phyloP scores from a whole-genome alignment of 352 stramenopile genomes.

The Phytopythium aichiense region DNA sequence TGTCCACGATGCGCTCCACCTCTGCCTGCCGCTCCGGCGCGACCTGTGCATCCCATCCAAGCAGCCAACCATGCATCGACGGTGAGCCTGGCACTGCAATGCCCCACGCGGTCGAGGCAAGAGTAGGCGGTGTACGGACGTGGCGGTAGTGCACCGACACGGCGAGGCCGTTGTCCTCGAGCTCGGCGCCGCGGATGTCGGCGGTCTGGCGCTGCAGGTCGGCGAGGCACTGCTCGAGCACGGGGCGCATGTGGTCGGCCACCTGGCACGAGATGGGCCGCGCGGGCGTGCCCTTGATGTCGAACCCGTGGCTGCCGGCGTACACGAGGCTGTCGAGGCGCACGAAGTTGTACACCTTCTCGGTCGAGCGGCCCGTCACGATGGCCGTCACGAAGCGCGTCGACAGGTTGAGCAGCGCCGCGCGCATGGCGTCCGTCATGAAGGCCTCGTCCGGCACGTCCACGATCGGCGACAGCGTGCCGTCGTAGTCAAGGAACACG shows the following conservation, averaged over 20 bases:
- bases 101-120: neutral
- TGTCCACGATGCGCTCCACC: constrained; percentile 87
- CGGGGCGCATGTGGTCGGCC: constrained; percentile 44
- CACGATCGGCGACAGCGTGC: constrained; percentile 76
- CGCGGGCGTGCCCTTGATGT: constrained; percentile 65
- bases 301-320: constrained; percentile 75
- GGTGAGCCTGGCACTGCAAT: too few relatives aligned
- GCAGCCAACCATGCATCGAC: neutral
- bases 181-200: constrained; percentile 44
- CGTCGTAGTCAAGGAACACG: constrained; percentile 76
- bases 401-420: constrained; percentile 49
- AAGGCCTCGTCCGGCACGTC: constrained; percentile 65
- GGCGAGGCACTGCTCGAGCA: constrained; percentile 35
- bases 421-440: constrained; percentile 61
- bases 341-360: constrained; percentile 81
- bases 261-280: constrained; percentile 56
- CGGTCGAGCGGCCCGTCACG: constrained; percentile 63
- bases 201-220: constrained; percentile 33
- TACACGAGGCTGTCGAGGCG: constrained; percentile 75
- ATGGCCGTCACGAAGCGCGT: constrained; percentile 73
- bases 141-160: constrained; percentile 80
- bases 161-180: constrained; percentile 78
- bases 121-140: constrained; percentile 14
- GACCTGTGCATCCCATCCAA: constrained; percentile 21
- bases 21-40: constrained; percentile 37